Base-by-base conservation (phyloP, 441 rosid genomes). In the Syzygium syzygioides region DNA sequence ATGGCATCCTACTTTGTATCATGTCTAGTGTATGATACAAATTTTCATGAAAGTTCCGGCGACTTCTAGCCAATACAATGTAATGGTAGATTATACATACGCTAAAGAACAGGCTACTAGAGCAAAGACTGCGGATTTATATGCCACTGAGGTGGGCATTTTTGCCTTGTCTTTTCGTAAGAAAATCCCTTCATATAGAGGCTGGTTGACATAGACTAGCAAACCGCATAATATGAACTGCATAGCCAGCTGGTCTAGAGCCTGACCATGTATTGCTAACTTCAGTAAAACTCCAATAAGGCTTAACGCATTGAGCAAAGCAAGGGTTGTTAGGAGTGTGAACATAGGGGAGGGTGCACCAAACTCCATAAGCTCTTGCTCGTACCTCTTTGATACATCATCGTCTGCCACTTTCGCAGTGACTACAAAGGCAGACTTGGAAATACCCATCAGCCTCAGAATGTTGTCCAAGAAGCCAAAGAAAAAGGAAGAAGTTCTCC, bases 301-400 rank as follows among this genome's bases (percentile, higher is more conserved):
- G 86, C 89, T 62, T 86, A 89, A 83, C 11, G 89, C 84, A 88
- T 91, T 92, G 79, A 92, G 88, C 89, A 89, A 83, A 53, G 94
- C 93, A 41, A 93, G 30, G n/a, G 93, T 90, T 32, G 93, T 68
- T 79, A 91, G 37, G 14, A 91, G 86, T 18, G 90, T 89, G 37
- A 93, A 90, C 93, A 91, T 90, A 25, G 90, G 90, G 14, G 94
- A 91, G 34, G 87, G 52, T 28, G 84, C 84, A 10, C 94, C 93
- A 18, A 92, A 93, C 59, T 93, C 92, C 94, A 92, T 91, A 14
- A 90, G 37, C 90, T 92, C 93, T 54, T 89, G 79, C 64, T 90
- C 89, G 14, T 90, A 92, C 85, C 92, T 89, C 85, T 66, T 19
- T 1, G 90, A 83, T 7, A 87, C 91, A 59, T 91, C 92, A 4